These are phyloP conservation scores for Bipolaris cookei DNA, from an alignment of 2,329 filamentous ascomycete species.

Conservation along the genomic window DNA sequence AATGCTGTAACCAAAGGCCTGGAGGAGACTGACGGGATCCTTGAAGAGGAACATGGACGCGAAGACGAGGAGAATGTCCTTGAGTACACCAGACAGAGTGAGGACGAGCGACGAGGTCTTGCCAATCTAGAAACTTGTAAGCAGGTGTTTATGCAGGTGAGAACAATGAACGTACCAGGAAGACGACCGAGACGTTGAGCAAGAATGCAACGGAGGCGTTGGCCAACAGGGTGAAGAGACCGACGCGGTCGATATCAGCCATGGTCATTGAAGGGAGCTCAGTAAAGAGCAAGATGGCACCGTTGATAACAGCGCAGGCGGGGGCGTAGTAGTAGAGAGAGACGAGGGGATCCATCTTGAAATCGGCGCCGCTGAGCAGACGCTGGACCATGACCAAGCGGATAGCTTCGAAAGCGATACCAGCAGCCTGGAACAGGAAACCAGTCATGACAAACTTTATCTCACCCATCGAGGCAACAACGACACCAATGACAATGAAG, in stretches of 20 bases:
- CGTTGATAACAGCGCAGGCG: constrained; percentile 83
- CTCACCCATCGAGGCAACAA: constrained; percentile 94
- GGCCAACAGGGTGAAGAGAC: constrained; percentile 72
- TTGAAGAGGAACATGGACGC: constrained; percentile 84
- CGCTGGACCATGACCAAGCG: constrained; percentile 85
- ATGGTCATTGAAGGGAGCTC: constrained; percentile 74
- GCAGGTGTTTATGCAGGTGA: constrained; percentile 14
- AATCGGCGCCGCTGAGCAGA: constrained; percentile 79
- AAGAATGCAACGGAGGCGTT: constrained; percentile 82
- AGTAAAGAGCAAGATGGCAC: constrained; percentile 72
- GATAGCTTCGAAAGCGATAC: constrained; percentile 81
- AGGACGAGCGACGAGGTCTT: constrained; percentile 86
- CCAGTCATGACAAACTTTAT: constrained; percentile 87
- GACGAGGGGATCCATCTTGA: constrained; percentile 90
- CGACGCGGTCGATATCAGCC: constrained; percentile 74
- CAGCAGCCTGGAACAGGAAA: constrained; percentile 78
- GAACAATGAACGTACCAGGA: constrained; percentile 67
- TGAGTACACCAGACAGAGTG: constrained; percentile 85
- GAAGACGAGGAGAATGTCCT: constrained; percentile 82
- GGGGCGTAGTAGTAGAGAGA: constrained; percentile 91
- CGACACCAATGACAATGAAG: constrained; percentile 90
- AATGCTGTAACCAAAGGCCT: constrained; percentile 84
- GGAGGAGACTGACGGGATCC: constrained; percentile 74
- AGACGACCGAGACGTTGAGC: constrained; percentile 84
- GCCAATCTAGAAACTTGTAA: constrained; percentile 67